Base-by-base conservation (phyloP, 345 rosid species). In the Aquilaria yunnanensis region DNA sequence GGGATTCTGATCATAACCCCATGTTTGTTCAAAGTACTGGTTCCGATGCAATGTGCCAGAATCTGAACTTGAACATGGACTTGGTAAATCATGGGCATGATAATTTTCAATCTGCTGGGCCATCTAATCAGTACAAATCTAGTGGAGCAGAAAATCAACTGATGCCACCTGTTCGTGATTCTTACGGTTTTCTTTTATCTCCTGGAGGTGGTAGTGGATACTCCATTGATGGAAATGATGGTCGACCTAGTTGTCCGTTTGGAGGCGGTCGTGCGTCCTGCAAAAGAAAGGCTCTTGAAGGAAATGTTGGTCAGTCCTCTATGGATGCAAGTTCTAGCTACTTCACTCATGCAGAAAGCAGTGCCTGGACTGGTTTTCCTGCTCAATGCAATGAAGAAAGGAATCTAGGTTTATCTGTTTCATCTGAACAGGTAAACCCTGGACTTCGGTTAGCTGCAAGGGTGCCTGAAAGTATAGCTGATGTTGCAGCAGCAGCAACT, bases 201-300 rank as follows among this genome's bases (percentile, higher is more conserved):
- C 74, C 81, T 56, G 81, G 84, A 75, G 63, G 64, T 56, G 67
- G 70, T 66, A 65, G 69, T 66, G 81, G 77, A 56, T 81, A 72
- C 67, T 51, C 68, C 23, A 56, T 47, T 6, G 83, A 72, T 63
- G 78, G 62, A 52, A 77, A 54, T 75, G 76, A 65, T 57, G 75
- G 66, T 63, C 75, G 81, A 67, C 74, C 76, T 1, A 82, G 81
- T 62, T 71, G 80, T 56, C 77, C 86, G 49, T 62, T 65, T 54
- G 93, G 81, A 51, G 87, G 85, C 11, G 80, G 73, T 2, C 93
- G 81, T 53, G 64, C 74, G 32, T 80, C 96, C 47, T 75, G 86
- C 74, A 93, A 93, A 77, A 83, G 98, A 77, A 93, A 90, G 77
- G 79, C 90, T 32, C 65, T 78, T 41, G 98, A 83, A 66, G 87